Conservation (phyloP, 345 rosid species). For the Durio zibethinus region DNA sequence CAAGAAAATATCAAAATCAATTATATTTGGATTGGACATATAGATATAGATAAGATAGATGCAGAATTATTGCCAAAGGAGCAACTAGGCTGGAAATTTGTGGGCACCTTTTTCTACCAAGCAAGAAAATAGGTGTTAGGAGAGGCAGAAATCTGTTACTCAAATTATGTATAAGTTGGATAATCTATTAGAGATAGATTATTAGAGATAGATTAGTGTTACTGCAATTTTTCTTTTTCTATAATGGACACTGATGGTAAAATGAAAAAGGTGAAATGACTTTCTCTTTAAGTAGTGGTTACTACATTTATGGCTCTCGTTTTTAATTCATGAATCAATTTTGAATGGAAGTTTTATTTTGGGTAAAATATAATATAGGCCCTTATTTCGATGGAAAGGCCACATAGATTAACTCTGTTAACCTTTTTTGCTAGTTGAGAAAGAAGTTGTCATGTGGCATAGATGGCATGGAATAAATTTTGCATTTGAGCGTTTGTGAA, state of each 20-base stretch:
- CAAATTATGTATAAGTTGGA: background rate
- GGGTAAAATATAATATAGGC: background rate
- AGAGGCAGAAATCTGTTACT: background rate
- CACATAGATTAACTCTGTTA: background rate
- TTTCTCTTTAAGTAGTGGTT: background rate
- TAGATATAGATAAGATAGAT: background rate
- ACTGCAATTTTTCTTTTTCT: background rate
- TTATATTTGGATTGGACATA: background rate
- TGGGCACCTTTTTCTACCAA: background rate
- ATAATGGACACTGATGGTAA: background rate
- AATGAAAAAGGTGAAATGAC: background rate
- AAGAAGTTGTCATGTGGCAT: background rate
- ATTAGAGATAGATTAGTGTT: background rate
- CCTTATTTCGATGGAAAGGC: background rate
- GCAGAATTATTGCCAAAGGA: background rate
- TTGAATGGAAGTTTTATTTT: background rate
- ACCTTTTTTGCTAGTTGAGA: background rate
- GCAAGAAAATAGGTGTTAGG: background rate
- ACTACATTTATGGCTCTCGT: background rate
- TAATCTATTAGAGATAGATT: background rate
- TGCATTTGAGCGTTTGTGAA: background rate
- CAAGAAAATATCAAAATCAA: background rate
- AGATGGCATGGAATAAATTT: background rate
- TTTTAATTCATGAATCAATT: background rate
- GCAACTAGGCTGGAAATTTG: background rate